Base-by-base conservation (phyloP, 495 filamentous ascomycete species). In the Talaromyces stipitatus region DNA sequence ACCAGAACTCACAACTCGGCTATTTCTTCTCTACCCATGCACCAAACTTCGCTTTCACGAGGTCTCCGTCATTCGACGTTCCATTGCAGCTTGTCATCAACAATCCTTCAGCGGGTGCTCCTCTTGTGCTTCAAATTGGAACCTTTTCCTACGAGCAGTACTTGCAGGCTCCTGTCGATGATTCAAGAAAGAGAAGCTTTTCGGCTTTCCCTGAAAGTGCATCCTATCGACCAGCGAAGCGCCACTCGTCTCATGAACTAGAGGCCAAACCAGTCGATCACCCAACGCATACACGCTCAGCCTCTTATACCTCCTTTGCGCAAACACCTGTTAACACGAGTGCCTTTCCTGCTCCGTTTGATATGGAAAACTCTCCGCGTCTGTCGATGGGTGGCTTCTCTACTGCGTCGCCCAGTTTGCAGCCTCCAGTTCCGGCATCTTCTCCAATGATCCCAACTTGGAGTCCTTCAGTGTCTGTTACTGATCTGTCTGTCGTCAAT, bases 11-110 rank as follows among this genome's bases (percentile, higher is more conserved):
- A 18, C 62, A 67, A 38, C 87, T 83, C 67, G 79, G 84, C 55
- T 97, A 95, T 66, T 76, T 76, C n/a, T 68, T 96, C 27, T 79
- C 84, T 18, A 83, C 82, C 4, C 82, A 90, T 36, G 88, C 84
- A 16, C 94, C 94, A 32, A 72, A 81, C 22, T 86, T 90, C 54
- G 68, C 82, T 47, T 69, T 75, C 41, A 96, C 89, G 16, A 79
- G 81, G 30, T 87, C 81, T 45, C 72, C 79, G 10, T 83, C 85
- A 23, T 75, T 83, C 36, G 85, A 81, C 59, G 84, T 96, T 26
- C 88, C 89, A 24, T 66, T 97, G 51, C 81, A 80, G 59, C 76
- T 97, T 45, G 70, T 83, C 12, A 80, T 95, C 64, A 87, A 92
- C 57, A 80, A 78, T 43, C 77, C 83, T 23, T 77, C 79, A 46